phyloP scores from a whole-genome alignment of 441 rosid genomes.

The Kokia cookei region DNA sequence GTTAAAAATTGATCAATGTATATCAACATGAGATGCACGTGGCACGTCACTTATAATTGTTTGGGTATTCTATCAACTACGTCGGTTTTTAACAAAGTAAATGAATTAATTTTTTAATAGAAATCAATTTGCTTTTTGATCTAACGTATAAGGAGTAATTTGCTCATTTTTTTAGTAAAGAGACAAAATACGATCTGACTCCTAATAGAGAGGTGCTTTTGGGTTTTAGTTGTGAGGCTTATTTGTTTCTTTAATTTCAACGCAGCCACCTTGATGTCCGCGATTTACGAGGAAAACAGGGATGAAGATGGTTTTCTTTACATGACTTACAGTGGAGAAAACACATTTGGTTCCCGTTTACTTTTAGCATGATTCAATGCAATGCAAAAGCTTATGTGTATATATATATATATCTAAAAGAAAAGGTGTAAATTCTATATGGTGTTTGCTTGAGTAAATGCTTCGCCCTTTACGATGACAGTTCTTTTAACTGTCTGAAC shows the following conservation, averaged over 20 bases:
- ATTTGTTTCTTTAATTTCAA: not conserved
- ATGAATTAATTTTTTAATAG: too few relatives aligned
- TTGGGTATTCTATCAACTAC: too few relatives aligned
- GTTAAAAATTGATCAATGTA: too few relatives aligned
- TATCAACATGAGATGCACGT: too few relatives aligned
- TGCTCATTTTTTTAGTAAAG: too few relatives aligned
- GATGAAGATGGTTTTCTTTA: slow-evolving; percentile 74
- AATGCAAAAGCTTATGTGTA: not conserved
- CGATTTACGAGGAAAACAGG: slow-evolving; percentile 57
- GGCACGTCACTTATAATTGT: too few relatives aligned
- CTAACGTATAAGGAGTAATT: too few relatives aligned
- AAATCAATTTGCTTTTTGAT: too few relatives aligned
- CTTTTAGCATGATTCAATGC: slow-evolving; percentile 1
- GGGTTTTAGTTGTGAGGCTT: not conserved
- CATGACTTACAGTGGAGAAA: slow-evolving; percentile 75
- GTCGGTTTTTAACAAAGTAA: too few relatives aligned
- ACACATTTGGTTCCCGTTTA: slow-evolving; percentile 46
- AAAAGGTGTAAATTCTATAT: slow-evolving; percentile 33
- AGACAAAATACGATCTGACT: too few relatives aligned
- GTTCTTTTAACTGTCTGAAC: not conserved
- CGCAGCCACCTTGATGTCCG: slow-evolving; percentile 59
- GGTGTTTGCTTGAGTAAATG: not conserved
- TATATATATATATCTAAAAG: slow-evolving; percentile 1
- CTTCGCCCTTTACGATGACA: not conserved
- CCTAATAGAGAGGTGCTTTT: too few relatives aligned